Evolutionary conservation across 1,284 basidiomycete genomes (phyloP), one percentile per base, ranked within the genome.

Genomic region (Malassezia pachydermatis): DNA sequence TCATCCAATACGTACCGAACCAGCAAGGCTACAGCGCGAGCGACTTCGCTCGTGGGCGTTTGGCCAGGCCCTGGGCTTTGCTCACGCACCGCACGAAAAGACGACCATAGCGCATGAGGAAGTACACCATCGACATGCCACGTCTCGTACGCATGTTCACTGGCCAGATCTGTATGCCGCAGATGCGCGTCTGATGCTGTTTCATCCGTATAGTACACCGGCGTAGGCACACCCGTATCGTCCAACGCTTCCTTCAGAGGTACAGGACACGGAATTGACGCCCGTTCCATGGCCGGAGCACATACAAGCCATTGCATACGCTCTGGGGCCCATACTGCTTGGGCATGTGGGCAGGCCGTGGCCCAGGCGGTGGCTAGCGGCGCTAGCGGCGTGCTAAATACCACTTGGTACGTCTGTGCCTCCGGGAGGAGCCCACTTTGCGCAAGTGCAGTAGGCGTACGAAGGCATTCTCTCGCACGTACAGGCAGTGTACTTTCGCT

Each of bases 361-460:
- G 37, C 13, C 20, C 8, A 17, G 4, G 13, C 37, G 11, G 11
- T 39, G 4, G 13, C 13, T 14, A 16, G 30, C 14, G n/a, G 17
- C 22, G 27, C 30, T n/a, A n/a, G n/a, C n/a, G n/a, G n/a, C n/a
- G n/a, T n/a, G n/a, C n/a, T n/a, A n/a, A n/a, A n/a, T n/a, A n/a
- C n/a, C n/a, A n/a, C n/a, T n/a, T n/a, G n/a, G 17, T 23, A 30
- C 9, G 29, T 24, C 7, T 8, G 13, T 6, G 19, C 28, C 4
- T 27, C 16, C 19, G 29, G 17, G 11, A 51, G 9, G 13, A 51
- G 25, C 7, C 36, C 32, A 17, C 32, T 29, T 16, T 51, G 27
- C 8, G 20, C 30, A 6, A 51, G 37, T 7, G 49, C 49, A 6
- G 20, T 30, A 2, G 49, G 49, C 44, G 37, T 51, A 19, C 49